Evolutionary conservation across 768 basidiomycete genomes (phyloP).

Genomic region (Pulveroboletus sp.): DNA sequence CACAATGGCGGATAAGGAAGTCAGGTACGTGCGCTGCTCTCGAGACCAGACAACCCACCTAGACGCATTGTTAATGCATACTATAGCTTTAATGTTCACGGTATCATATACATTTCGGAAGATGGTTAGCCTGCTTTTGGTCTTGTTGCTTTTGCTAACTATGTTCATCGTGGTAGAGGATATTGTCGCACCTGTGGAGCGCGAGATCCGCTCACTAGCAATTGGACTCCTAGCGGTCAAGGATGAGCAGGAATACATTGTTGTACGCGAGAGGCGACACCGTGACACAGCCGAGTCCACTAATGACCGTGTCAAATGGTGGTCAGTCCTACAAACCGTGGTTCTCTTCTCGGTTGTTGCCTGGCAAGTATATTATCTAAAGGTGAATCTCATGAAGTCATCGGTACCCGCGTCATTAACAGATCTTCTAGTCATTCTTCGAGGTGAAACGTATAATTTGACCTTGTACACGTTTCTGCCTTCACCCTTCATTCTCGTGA

Average conservation of each 20-base stretch:
- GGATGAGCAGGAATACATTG: slow-evolving; percentile 99
- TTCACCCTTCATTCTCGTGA: neutral
- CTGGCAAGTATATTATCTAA: slow-evolving; percentile 98
- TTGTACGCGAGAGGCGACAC: slow-evolving; percentile 87
- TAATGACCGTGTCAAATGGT: slow-evolving; percentile 97
- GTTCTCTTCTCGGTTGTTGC: slow-evolving; percentile 87
- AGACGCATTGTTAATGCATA: neutral
- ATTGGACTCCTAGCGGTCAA: slow-evolving; percentile 84
- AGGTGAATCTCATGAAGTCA: slow-evolving; percentile 42
- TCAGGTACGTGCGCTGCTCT: slow-evolving; percentile 53
- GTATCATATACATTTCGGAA: slow-evolving; percentile 88
- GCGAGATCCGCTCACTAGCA: slow-evolving; percentile 84
- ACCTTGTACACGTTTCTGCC: slow-evolving; percentile 11
- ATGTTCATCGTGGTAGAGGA: slow-evolving; percentile 40
- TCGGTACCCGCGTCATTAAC: slow-evolving; percentile 1
- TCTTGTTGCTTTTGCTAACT: neutral
- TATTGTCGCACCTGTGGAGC: slow-evolving; percentile 90
- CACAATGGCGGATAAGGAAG: slow-evolving; percentile 89
- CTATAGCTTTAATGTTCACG: slow-evolving; percentile 93
- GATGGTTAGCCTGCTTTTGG: slow-evolving; percentile 51
- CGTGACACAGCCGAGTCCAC: slow-evolving; percentile 92
- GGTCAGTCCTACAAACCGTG: slow-evolving; percentile 87
- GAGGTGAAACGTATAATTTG: slow-evolving; percentile 88
- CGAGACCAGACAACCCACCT: neutral
- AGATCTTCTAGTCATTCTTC: slow-evolving; percentile 63